Evolutionary conservation across 495 filamentous ascomycete species (phyloP).

Genomic region (Penicillium crystallinum): DNA sequence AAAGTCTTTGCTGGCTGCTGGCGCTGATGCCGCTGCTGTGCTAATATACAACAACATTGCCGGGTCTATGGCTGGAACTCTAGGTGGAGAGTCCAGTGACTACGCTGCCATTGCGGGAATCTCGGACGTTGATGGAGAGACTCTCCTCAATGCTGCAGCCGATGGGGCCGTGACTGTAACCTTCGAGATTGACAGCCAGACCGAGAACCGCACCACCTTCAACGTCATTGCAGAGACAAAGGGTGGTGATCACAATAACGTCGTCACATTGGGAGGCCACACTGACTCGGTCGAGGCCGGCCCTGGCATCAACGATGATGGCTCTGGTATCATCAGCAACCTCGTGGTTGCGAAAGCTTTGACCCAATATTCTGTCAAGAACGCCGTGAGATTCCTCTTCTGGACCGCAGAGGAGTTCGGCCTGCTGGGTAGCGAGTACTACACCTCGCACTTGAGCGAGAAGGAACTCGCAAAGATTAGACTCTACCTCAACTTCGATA

Average conservation of each 20-base stretch:
- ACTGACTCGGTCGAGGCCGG: slow-evolving; percentile 61
- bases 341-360: slow-evolving; percentile 59
- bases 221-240: slow-evolving; percentile 69
- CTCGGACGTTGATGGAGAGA: slow-evolving; percentile 45
- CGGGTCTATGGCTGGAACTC: slow-evolving; percentile 48
- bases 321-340: slow-evolving; percentile 59
- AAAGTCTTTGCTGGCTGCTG: slow-evolving; percentile 56
- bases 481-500: slow-evolving; percentile 74
- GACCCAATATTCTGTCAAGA: slow-evolving; percentile 53
- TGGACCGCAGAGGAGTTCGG: slow-evolving; percentile 66
- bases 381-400: slow-evolving; percentile 65
- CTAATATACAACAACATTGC: slow-evolving; percentile 64
- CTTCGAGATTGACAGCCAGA: slow-evolving; percentile 31
- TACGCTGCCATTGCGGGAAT: slow-evolving; percentile 53
- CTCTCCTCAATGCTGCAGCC: slow-evolving; percentile 36
- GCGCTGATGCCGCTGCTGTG: slow-evolving; percentile 52
- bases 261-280: slow-evolving; percentile 60
- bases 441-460: slow-evolving; percentile 45
- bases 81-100: slow-evolving; percentile 45
- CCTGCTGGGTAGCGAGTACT: slow-evolving; percentile 58
- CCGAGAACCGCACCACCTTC: slow-evolving; percentile 48
- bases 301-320: slow-evolving; percentile 66
- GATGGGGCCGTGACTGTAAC: slow-evolving; percentile 28
- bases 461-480: slow-evolving; percentile 52
- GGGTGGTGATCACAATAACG: slow-evolving; percentile 57